Evolutionary conservation across 768 basidiomycete genomes (phyloP).

Genomic region (Strobilomyces echinocephalus): DNA sequence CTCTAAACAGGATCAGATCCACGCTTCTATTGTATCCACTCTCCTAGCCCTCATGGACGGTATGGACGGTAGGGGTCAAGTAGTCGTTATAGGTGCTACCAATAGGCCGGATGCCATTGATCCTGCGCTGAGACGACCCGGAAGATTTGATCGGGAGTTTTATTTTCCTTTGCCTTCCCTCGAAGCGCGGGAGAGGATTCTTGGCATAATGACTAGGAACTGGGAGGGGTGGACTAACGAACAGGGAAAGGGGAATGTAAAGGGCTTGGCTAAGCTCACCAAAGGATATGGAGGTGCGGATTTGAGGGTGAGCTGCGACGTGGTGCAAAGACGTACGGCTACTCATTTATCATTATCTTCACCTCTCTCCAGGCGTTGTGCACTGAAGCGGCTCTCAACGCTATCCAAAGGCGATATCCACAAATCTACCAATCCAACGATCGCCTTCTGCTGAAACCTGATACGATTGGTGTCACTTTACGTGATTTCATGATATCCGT

Average conservation of each 20-base stretch:
- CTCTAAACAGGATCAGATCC: constrained; percentile 98
- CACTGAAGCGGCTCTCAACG: constrained; percentile 95
- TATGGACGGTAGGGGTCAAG: constrained; percentile 97
- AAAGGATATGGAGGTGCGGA: constrained; percentile 99
- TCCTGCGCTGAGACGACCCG: constrained; percentile 88
- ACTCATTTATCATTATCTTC: background rate
- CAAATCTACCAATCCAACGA: constrained; percentile 95
- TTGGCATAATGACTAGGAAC: constrained; percentile 82
- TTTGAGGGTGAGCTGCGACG: constrained; percentile 59
- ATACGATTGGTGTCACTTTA: constrained; percentile 76
- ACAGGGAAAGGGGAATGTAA: constrained; percentile 43
- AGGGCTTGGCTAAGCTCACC: constrained; percentile 79
- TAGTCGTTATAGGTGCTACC: constrained; percentile 96
- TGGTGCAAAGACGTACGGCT: background rate
- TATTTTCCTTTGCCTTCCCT: constrained; percentile 89
- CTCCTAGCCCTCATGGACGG: constrained; percentile 97
- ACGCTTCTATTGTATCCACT: constrained; percentile 95
- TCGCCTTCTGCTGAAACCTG: constrained; percentile 76
- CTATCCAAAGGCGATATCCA: constrained; percentile 92
- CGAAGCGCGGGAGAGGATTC: constrained; percentile 82
- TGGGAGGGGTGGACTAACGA: constrained; percentile 81
- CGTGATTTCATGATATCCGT: constrained; percentile 97
- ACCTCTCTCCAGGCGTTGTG: constrained; percentile 66
- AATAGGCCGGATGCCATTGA: constrained; percentile 98
- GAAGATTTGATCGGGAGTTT: constrained; percentile 95